Conservation (phyloP, 2,329 filamentous ascomycete genomes). For the Paraconiothyrium brasiliense region DNA sequence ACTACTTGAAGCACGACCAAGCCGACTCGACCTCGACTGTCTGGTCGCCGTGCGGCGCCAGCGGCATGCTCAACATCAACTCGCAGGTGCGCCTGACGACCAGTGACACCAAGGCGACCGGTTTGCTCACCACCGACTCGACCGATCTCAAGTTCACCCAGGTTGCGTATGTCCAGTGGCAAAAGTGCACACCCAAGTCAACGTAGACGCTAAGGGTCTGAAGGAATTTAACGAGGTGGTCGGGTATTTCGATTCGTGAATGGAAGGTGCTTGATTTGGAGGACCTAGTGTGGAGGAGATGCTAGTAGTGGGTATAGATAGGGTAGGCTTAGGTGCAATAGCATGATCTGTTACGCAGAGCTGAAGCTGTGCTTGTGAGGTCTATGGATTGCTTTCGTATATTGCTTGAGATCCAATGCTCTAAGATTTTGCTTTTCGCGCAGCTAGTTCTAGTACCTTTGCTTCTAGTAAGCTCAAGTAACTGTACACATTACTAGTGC, state of each 20-base stretch:
- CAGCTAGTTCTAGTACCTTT: too few species aligned
- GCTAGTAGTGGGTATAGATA: background rate
- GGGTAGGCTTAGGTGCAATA: background rate
- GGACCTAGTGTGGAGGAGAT: slow-evolving; percentile 1
- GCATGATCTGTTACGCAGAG: background rate
- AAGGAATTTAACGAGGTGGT: slow-evolving; percentile 15
- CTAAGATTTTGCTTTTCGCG: too few species aligned
- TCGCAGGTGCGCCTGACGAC: slow-evolving; percentile 57
- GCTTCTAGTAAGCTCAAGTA: too few species aligned
- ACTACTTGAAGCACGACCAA: slow-evolving; percentile 52
- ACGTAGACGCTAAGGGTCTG: slow-evolving; percentile 23
- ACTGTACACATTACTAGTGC: too few species aligned
- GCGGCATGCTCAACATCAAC: slow-evolving; percentile 64
- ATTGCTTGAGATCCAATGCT: too few species aligned
- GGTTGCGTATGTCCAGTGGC: slow-evolving; percentile 57
- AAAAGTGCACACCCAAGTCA: slow-evolving; percentile 46
- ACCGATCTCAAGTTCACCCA: slow-evolving; percentile 59
- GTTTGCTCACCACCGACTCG: slow-evolving; percentile 60
- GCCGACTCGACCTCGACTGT: slow-evolving; percentile 58
- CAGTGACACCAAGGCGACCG: slow-evolving; percentile 42
- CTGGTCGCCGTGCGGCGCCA: slow-evolving; percentile 63
- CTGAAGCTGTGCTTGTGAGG: background rate
- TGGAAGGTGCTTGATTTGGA: slow-evolving; percentile 12
- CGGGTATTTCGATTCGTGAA: slow-evolving; percentile 9
- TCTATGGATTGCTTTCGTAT: too few species aligned